Evolutionary conservation across 2,329 filamentous ascomycete genomes (phyloP).

Genomic region (Bipolaris cookei): DNA sequence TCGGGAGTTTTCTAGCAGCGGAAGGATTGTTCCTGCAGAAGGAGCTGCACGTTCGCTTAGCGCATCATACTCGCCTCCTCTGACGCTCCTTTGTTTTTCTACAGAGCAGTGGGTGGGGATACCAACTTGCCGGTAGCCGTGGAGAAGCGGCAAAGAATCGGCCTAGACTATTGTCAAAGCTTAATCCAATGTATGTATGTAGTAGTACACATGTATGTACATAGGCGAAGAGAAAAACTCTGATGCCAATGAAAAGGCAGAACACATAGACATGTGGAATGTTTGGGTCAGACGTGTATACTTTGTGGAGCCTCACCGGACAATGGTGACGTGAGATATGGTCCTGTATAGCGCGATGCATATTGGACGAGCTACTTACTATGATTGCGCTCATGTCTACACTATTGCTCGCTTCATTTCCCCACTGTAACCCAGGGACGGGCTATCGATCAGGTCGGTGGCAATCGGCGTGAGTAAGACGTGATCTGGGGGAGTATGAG

Average conservation of each 20-base stretch:
- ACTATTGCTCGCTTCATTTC: neutral
- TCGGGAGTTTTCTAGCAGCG: constrained; percentile 18
- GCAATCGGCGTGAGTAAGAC: neutral
- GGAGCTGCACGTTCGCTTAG: neutral
- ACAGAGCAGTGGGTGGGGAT: neutral
- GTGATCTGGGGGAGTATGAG: neutral
- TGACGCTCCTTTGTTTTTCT: neutral
- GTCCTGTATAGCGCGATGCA: neutral
- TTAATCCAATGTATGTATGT: neutral
- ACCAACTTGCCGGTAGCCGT: constrained; percentile 6
- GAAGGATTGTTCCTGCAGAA: constrained; percentile 13
- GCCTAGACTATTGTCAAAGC: neutral
- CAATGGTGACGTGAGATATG: neutral
- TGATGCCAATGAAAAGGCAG: too few relatives aligned
- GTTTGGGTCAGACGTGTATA: neutral
- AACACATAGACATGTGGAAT: neutral
- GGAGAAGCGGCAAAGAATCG: neutral
- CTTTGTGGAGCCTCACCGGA: too few relatives aligned
- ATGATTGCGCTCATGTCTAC: neutral
- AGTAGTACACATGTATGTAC: neutral
- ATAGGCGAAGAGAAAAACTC: too few relatives aligned
- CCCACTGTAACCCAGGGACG: neutral
- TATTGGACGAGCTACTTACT: too few relatives aligned
- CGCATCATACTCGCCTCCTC: neutral
- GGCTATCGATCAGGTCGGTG: neutral